Conservation (phyloP, 495 filamentous ascomycete species). For the Penicillium goetzii region DNA sequence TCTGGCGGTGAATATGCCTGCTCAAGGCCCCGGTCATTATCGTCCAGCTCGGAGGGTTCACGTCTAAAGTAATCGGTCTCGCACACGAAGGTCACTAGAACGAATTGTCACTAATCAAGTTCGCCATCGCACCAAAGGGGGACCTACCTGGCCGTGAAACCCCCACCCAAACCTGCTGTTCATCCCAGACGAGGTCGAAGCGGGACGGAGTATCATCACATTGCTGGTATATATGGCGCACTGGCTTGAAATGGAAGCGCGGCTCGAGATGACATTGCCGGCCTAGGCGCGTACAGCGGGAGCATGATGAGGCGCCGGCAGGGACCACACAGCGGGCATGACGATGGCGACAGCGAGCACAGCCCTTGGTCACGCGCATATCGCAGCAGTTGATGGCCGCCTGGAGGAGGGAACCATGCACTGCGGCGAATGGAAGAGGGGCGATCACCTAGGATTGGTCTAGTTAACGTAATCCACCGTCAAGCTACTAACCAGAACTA, state of each 20-base stretch:
- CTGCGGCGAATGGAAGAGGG: background rate
- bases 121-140: background rate
- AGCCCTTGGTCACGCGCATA: conserved; percentile 47
- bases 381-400: background rate
- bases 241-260: conserved; percentile 44
- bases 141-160: conserved; percentile 36
- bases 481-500: background rate
- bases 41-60: background rate
- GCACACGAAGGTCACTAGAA: conserved; percentile 39
- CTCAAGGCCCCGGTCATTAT: background rate
- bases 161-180: conserved; percentile 40
- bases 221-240: conserved; percentile 43
- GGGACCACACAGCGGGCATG: conserved; percentile 44
- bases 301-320: conserved; percentile 36
- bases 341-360: conserved; percentile 46
- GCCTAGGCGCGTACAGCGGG: conserved; percentile 39
- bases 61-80: conserved; percentile 23
- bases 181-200: conserved; percentile 42
- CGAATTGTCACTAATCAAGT: background rate
- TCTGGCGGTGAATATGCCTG: conserved; percentile 3
- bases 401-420: background rate
- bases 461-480: background rate
- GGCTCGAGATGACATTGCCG: conserved; percentile 41
- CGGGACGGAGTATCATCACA: conserved; percentile 30
- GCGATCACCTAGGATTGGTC: background rate